These are phyloP conservation scores for Scedosporium minutisporum DNA, from an alignment of 2,329 filamentous ascomycete species.

Conservation along the genomic window DNA sequence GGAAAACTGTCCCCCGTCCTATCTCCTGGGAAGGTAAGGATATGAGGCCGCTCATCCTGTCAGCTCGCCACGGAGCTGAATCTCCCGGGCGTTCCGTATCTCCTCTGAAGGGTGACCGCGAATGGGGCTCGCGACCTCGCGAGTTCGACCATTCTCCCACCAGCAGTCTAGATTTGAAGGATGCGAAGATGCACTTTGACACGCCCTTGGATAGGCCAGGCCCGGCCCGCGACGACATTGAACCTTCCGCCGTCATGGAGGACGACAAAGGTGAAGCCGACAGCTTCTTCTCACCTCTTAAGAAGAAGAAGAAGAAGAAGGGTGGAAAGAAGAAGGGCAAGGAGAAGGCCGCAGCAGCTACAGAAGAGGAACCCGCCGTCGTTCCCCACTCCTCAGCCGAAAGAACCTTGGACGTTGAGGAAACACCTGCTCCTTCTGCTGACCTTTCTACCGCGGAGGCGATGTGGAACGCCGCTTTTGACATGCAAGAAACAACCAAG, in stretches of 20 bases:
- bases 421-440: background rate
- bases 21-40: conserved; percentile 59
- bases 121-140: background rate
- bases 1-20: conserved; percentile 36
- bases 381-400: background rate
- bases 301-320: conserved; percentile 18
- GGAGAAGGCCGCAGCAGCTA: conserved; percentile 7
- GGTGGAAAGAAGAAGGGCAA: conserved; percentile 15
- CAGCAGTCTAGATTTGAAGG: background rate
- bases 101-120: background rate
- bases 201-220: background rate
- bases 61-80: background rate
- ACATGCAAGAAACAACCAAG: background rate
- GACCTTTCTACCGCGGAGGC: background rate
- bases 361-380: background rate
- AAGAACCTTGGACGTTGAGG: background rate
- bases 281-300: conserved; percentile 4
- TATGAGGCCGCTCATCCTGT: conserved; percentile 72
- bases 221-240: background rate
- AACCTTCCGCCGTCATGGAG: background rate
- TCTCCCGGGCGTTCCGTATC: background rate
- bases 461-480: background rate
- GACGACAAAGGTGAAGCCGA: conserved; percentile 9
- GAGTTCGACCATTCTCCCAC: background rate
- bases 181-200: background rate